Conservation (phyloP, 345 rosid species). For the Ricinus communis region DNA sequence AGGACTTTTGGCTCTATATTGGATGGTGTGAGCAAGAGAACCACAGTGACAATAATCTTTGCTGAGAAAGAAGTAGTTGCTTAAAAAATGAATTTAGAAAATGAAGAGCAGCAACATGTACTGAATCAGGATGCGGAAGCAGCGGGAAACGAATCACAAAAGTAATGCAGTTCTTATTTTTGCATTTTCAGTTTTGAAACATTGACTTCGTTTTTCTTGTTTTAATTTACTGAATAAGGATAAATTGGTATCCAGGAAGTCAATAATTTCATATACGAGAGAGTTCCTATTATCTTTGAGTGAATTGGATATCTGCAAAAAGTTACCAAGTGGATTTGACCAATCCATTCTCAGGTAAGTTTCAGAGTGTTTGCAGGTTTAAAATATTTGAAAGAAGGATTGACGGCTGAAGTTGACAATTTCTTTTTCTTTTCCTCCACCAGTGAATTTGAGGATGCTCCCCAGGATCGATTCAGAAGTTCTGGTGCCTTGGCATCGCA, state of each 20-base stretch:
- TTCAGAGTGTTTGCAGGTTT: not conserved
- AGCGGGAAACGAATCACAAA: constrained; percentile 32
- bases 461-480: constrained; percentile 55
- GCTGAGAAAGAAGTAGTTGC: too few relatives aligned
- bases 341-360: constrained; percentile 60
- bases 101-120: constrained; percentile 41
- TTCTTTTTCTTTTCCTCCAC: constrained; percentile 15
- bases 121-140: constrained; percentile 43
- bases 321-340: constrained; percentile 60
- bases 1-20: not conserved
- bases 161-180: constrained; percentile 33
- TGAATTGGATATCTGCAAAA: constrained; percentile 72
- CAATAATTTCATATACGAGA: constrained; percentile 57
- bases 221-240: not conserved
- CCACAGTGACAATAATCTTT: not conserved
- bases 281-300: constrained; percentile 68
- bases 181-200: constrained; percentile 5
- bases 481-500: constrained; percentile 57
- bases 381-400: not conserved
- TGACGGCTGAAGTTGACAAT: not conserved
- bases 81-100: constrained; percentile 63
- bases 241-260: constrained; percentile 49
- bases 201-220: constrained; percentile 8
- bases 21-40: not conserved
- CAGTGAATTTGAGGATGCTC: constrained; percentile 69